phyloP scores from a whole-genome alignment of 2,329 filamentous ascomycete species.

The Hymenoscyphus salicellus region DNA sequence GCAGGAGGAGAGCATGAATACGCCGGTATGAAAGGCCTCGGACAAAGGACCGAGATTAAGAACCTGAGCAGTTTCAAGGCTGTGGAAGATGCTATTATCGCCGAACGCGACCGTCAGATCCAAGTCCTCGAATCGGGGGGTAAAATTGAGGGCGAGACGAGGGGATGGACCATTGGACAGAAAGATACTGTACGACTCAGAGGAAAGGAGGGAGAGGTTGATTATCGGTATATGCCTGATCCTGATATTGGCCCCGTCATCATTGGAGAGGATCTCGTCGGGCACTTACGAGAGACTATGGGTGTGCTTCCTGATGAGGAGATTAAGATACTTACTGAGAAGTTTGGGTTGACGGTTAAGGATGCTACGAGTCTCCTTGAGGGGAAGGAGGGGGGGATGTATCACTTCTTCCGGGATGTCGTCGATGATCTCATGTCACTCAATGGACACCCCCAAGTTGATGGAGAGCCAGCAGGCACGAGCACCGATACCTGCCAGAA shows the following conservation, averaged over 20 bases:
- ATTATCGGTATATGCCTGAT: constrained; percentile 98
- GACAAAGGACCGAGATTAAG: constrained; percentile 94
- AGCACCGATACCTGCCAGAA: not conserved
- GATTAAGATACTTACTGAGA: constrained; percentile 56
- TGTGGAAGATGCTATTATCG: constrained; percentile 89
- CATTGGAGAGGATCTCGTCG: constrained; percentile 68
- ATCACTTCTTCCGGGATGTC: constrained; percentile 78
- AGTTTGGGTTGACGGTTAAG: constrained; percentile 70
- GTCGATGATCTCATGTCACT: constrained; percentile 41
- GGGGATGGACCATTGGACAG: constrained; percentile 85
- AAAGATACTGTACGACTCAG: constrained; percentile 77
- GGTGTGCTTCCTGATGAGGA: constrained; percentile 71
- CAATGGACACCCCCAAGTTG: not conserved
- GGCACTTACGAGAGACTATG: constrained; percentile 59
- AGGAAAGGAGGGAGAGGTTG: constrained; percentile 94
- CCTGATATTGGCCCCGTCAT: constrained; percentile 81
- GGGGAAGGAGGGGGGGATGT: constrained; percentile 72
- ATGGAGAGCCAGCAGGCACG: not conserved
- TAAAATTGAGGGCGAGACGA: constrained; percentile 76
- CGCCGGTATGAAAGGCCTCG: constrained; percentile 60
- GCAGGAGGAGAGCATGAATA: constrained; percentile 46
- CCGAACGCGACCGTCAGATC: constrained; percentile 88
- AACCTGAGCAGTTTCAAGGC: constrained; percentile 94
- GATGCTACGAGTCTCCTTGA: constrained; percentile 79
- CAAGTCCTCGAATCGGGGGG: constrained; percentile 72